These are phyloP conservation scores for Knoxdaviesia capensis DNA, from an alignment of 2,329 filamentous ascomycete species.

Conservation along the genomic window DNA sequence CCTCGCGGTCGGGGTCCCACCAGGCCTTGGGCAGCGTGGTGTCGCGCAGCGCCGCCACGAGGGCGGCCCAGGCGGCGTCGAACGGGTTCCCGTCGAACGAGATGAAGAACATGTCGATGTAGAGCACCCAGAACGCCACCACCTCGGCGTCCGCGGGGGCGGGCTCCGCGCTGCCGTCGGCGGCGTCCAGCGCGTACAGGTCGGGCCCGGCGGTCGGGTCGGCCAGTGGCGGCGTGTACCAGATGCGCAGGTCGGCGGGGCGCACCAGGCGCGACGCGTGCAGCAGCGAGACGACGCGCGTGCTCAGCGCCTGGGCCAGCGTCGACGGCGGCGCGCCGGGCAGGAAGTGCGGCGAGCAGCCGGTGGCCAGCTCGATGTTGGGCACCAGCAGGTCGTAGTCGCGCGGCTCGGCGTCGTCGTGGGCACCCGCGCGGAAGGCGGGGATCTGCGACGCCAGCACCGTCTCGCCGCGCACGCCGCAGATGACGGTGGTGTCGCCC, in stretches of 20 bases:
- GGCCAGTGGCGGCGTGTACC: conserved; percentile 25
- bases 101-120: conserved; percentile 88
- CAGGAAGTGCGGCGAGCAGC: conserved; percentile 68
- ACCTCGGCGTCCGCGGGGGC: conserved; percentile 19
- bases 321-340: conserved; percentile 65
- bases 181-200: conserved; percentile 7
- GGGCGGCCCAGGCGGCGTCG: conserved; percentile 72
- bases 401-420: conserved; percentile 25
- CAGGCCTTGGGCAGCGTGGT: conserved; percentile 58
- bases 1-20: conserved; percentile 69
- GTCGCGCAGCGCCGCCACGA: conserved; percentile 61
- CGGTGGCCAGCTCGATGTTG: conserved; percentile 82
- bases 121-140: conserved; percentile 86
- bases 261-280: conserved; percentile 50
- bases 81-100: conserved; percentile 84
- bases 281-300: conserved; percentile 57
- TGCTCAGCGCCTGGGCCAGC: conserved; percentile 69
- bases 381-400: conserved; percentile 66
- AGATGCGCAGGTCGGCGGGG: conserved; percentile 52
- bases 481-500: conserved; percentile 88
- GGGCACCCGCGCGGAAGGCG: conserved; percentile 29
- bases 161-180: conserved; percentile 18
- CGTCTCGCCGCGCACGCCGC: conserved; percentile 75
- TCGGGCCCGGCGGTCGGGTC: conserved; percentile 26
- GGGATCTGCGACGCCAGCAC: conserved; percentile 56